phyloP scores from a whole-genome alignment of 2,329 filamentous ascomycete genomes.

The Ceratocystis smalleyi region DNA sequence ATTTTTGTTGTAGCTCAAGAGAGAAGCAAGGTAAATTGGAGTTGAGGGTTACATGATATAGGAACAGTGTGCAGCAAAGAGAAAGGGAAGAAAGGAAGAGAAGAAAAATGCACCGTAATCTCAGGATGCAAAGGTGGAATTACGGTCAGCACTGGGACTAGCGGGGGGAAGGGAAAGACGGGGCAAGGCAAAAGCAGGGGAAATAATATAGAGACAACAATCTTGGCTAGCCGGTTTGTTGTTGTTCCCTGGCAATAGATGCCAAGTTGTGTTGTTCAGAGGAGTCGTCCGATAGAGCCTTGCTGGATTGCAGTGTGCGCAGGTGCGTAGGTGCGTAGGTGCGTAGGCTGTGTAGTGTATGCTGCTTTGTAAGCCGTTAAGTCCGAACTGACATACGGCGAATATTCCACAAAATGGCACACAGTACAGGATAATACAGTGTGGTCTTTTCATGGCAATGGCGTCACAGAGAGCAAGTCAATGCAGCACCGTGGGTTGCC shows the following conservation, averaged over 20 bases:
- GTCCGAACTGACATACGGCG: background rate
- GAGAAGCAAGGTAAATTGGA: background rate
- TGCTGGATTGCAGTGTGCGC: background rate
- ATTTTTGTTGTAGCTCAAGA: background rate
- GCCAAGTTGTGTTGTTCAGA: background rate
- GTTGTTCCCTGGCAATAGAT: background rate
- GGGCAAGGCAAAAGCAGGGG: background rate
- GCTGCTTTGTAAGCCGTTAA: background rate
- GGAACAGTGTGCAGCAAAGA: background rate
- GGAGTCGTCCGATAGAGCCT: background rate
- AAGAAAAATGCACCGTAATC: background rate
- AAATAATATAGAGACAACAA: background rate
- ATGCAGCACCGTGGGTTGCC: background rate
- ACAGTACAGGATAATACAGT: background rate
- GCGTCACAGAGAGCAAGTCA: background rate
- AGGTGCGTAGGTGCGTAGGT: background rate
- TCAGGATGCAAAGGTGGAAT: background rate
- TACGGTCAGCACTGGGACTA: background rate
- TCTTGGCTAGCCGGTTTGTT: background rate
- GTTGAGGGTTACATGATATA: conserved; percentile 6
- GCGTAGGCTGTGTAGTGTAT: background rate
- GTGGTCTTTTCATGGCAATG: background rate
- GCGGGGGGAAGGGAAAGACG: background rate
- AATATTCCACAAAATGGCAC: background rate
- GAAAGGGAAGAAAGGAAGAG: background rate